Evolutionary conservation across 2,329 filamentous ascomycete genomes (phyloP).

Genomic region (Monilinia vaccinii-corymbosi): DNA sequence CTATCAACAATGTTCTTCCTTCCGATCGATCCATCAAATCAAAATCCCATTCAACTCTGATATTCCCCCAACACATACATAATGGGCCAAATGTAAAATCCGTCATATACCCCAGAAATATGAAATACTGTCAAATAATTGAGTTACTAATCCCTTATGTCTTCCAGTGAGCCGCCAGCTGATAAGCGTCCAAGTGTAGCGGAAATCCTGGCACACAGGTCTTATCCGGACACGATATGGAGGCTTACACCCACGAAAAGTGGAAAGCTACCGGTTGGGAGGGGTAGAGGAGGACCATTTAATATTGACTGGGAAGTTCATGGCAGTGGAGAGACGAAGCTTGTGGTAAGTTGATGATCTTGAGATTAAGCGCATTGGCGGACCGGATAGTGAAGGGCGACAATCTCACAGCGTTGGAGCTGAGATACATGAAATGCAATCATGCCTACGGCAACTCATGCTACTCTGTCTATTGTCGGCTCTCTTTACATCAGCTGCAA

Average conservation of each 20-base stretch:
- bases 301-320: conserved; percentile 74
- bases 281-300: conserved; percentile 63
- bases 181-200: conserved; percentile 35
- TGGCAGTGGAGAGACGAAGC: conserved; percentile 60
- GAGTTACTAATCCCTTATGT: neutral
- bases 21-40: no score
- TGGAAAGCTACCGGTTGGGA: conserved; percentile 56
- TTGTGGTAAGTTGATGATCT: conserved; percentile 46
- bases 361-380: neutral
- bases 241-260: conserved; percentile 54
- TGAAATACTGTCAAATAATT: neutral
- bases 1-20: no score
- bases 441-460: neutral
- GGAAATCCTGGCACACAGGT: conserved; percentile 54
- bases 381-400: conserved; percentile 1
- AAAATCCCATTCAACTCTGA: neutral
- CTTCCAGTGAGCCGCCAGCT: neutral
- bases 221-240: conserved; percentile 60
- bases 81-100: neutral
- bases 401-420: neutral
- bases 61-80: neutral
- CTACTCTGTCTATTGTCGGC: neutral
- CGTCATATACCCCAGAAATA: neutral
- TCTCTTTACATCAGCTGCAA: neutral
- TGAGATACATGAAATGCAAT: neutral